These are phyloP conservation scores for Halophytophthora batemanensis DNA, from an alignment of 352 stramenopile species.

Conservation along the genomic window DNA sequence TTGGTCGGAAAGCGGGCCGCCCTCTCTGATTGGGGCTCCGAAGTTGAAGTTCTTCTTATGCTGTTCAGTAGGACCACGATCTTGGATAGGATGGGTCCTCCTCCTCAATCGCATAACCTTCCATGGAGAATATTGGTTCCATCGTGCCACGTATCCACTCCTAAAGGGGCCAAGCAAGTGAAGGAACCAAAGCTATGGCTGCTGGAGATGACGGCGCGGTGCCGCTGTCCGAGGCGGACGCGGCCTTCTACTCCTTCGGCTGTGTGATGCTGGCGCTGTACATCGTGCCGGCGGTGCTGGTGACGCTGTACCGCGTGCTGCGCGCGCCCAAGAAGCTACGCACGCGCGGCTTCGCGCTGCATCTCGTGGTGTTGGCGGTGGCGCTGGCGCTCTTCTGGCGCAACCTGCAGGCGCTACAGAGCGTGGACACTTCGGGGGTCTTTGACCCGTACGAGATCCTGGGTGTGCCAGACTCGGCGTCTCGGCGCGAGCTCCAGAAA, in stretches of 20 bases:
- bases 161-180: too few species aligned
- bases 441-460: slow-evolving; percentile 89
- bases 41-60: too few species aligned
- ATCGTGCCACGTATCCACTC: slow-evolving; percentile 3
- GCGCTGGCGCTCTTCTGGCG: slow-evolving; percentile 38
- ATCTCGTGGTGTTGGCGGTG: slow-evolving; percentile 52
- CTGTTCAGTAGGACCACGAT: too few species aligned
- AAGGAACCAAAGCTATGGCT: too few species aligned
- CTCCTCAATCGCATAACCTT: too few species aligned
- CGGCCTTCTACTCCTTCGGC: slow-evolving; percentile 78
- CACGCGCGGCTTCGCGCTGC: slow-evolving; percentile 41
- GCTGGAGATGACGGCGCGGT: slow-evolving; percentile 13
- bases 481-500: slow-evolving; percentile 66
- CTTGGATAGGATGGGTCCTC: too few species aligned
- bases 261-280: slow-evolving; percentile 83
- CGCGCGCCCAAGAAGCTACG: slow-evolving; percentile 44
- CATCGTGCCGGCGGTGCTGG: slow-evolving; percentile 55
- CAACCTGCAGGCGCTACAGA: slow-evolving; percentile 59
- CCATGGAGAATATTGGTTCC: too few species aligned
- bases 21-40: too few species aligned
- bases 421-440: slow-evolving; percentile 68
- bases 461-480: slow-evolving; percentile 51
- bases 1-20: too few species aligned
- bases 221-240: slow-evolving; percentile 64
- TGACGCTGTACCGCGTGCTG: slow-evolving; percentile 49